Conservation (phyloP, 768 basidiomycete species). For the Podaxis carcinomalis region DNA sequence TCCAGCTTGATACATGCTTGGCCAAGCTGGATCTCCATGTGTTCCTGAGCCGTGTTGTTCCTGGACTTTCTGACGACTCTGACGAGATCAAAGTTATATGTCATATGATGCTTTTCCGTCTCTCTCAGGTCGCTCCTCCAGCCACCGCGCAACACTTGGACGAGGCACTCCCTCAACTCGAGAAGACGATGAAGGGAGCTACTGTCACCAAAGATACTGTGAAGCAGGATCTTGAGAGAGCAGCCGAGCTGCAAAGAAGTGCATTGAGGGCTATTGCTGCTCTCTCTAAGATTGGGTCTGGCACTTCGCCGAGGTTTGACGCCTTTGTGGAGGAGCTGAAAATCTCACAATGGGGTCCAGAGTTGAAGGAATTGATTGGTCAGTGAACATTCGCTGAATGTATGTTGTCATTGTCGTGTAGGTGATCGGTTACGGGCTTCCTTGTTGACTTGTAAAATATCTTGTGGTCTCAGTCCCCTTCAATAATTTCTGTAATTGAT, state of each 20-base stretch:
- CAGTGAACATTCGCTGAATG: background rate
- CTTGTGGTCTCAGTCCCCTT: background rate
- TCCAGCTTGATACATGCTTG: slow-evolving; percentile 87
- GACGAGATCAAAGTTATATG: slow-evolving; percentile 98
- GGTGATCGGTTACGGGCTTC: background rate
- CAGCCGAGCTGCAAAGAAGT: slow-evolving; percentile 88
- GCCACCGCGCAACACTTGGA: slow-evolving; percentile 82
- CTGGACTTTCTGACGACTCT: slow-evolving; percentile 81
- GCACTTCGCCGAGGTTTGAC: slow-evolving; percentile 74
- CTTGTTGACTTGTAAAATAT: background rate
- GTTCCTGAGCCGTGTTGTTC: slow-evolving; percentile 77
- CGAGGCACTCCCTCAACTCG: slow-evolving; percentile 77
- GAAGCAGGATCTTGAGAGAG: slow-evolving; percentile 85
- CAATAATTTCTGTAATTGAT: background rate
- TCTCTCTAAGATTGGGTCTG: slow-evolving; percentile 67
- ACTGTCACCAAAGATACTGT: slow-evolving; percentile 92
- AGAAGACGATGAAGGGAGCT: slow-evolving; percentile 86
- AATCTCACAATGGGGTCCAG: slow-evolving; percentile 59
- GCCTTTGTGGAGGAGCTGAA: slow-evolving; percentile 70
- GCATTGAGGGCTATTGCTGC: slow-evolving; percentile 86
- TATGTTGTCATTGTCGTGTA: background rate
- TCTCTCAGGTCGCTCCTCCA: slow-evolving; percentile 81
- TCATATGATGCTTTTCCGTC: slow-evolving; percentile 91
- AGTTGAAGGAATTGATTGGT: slow-evolving; percentile 59
- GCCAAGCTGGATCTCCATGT: slow-evolving; percentile 82